These are phyloP conservation scores for Thelonectria rubi DNA, from an alignment of 2,329 filamentous ascomycete species.

Conservation along the genomic window DNA sequence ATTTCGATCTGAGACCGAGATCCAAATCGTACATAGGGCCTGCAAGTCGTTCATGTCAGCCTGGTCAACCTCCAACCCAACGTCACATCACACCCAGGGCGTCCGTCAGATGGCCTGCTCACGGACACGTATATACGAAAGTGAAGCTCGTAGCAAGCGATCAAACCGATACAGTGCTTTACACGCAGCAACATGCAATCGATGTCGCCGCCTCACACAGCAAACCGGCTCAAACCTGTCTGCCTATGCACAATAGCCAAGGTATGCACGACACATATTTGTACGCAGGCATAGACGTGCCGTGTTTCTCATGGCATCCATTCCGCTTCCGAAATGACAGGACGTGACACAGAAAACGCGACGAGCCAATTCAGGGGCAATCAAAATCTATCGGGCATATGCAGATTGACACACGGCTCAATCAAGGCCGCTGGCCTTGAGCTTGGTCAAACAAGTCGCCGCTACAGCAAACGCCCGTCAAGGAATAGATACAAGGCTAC, in stretches of 20 bases:
- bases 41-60: background rate
- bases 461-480: background rate
- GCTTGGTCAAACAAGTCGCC: background rate
- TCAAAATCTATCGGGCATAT: background rate
- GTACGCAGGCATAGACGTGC: background rate
- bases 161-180: constrained; percentile 11
- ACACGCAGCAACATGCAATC: background rate
- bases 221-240: background rate
- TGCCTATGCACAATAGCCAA: too few relatives aligned
- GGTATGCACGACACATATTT: background rate
- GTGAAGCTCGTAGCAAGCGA: constrained; percentile 4
- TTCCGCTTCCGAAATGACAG: background rate
- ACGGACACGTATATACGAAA: too few relatives aligned
- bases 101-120: too few relatives aligned
- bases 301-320: background rate
- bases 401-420: background rate
- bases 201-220: background rate
- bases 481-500: too few relatives aligned
- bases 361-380: background rate
- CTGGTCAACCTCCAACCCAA: background rate
- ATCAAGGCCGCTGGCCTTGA: too few relatives aligned
- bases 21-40: background rate
- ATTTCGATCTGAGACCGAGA: background rate
- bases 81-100: too few relatives aligned
- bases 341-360: background rate